Conservation (phyloP, 2,329 filamentous ascomycete species). For the Geosmithia putterillii region DNA sequence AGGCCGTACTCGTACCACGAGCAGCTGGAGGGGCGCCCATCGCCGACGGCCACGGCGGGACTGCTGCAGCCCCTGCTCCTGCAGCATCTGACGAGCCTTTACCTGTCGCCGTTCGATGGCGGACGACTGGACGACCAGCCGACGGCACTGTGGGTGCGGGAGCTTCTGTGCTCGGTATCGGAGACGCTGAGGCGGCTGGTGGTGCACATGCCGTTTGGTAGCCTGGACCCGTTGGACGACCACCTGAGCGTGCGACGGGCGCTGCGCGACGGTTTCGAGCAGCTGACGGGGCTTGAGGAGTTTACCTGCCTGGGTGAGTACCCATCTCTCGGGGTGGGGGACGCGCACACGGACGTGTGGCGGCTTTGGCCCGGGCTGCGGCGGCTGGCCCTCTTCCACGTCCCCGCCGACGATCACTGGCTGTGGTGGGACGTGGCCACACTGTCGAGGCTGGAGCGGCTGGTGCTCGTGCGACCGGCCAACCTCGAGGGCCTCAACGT, state of each 20-base stretch:
- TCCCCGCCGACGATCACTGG: conserved; percentile 20
- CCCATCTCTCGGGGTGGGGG: conserved; percentile 21
- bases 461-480: conserved; percentile 28
- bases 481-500: conserved; percentile 18
- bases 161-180: conserved; percentile 27
- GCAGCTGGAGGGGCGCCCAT: too few relatives aligned
- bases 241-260: conserved; percentile 23
- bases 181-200: conserved; percentile 29
- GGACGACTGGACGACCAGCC: conserved; percentile 22
- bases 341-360: conserved; percentile 26
- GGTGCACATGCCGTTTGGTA: conserved; percentile 34
- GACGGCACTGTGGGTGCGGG: conserved; percentile 24
- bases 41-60: conserved; percentile 14
- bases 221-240: conserved; percentile 27
- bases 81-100: conserved; percentile 24
- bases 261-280: conserved; percentile 30
- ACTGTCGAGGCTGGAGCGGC: conserved; percentile 21
- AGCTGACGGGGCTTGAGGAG: conserved; percentile 30
- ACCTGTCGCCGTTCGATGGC: conserved; percentile 23
- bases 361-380: conserved; percentile 26
- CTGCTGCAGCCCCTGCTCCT: conserved; percentile 13
- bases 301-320: conserved; percentile 35
- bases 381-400: conserved; percentile 29
- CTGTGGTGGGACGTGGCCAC: conserved; percentile 25
- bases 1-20: too few relatives aligned